Evolutionary conservation across 345 rosid genomes (phyloP), one percentile per base, ranked within the genome.

Genomic region (Noccaea bulbosa): DNA sequence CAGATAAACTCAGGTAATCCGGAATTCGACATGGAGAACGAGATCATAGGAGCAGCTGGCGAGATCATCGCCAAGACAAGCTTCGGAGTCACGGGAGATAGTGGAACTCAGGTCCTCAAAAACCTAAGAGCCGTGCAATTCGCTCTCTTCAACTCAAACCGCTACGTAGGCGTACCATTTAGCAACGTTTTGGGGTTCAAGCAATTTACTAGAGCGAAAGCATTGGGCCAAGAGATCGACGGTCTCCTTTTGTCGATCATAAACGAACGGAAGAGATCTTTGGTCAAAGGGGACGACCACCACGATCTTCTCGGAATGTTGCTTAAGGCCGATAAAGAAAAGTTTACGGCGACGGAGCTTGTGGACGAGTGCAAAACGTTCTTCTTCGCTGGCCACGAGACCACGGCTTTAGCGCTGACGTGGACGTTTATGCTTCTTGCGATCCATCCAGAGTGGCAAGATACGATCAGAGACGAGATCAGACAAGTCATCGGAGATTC

Each of bases 291-390:
- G 4, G 51, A 22, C 3, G 57, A 75, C 11, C 33, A 68, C 14
- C 71, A 62, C 11, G 93, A 91, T 75, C 79, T 94, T 70, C 76
- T 94, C 0, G 93, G 95, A 27, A 34, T 88, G 41, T 72, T 93
- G 79, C 65, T 88, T 11, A 79, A 77, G 49, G 67, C 61, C 2
- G 88, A 85, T 22, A 85, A 84, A 0, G 65, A 52, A 12, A 65
- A 55, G 4, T 62, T 94, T 67, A 81, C 89, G 15, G 71, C 83
- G 1, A 71, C 78, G 54, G 93, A 91, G 53, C 75, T 94, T 10
- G 86, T 94, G 0, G 97, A 94, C 22, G 97, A 94, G 80, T 89
- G 97, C 81, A 94, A 94, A 73, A 94, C 99, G 3, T 89, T 94
- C 79, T 94, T 94, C 83, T 94, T 94, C 32, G 97, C 81, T 30